Evolutionary conservation across 257 asterid genomes (phyloP).

Genomic region (Penstemon eatonii): DNA sequence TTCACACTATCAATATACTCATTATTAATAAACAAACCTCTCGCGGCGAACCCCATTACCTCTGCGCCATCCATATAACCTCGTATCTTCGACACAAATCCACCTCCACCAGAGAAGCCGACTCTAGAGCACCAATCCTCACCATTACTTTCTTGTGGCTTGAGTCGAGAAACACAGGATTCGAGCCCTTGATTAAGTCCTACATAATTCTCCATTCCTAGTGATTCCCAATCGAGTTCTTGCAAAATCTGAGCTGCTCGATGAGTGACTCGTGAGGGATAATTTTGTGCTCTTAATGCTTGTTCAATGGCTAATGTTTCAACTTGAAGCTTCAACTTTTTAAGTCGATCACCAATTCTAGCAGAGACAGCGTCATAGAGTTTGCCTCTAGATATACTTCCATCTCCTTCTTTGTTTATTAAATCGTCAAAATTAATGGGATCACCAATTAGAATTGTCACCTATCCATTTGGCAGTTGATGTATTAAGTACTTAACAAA

Average conservation of each 20-base stretch:
- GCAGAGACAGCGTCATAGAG: slow-evolving; percentile 71
- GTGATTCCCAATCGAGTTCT: slow-evolving; percentile 67
- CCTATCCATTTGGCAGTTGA: slow-evolving; percentile 45
- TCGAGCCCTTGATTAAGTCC: slow-evolving; percentile 25
- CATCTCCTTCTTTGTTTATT: slow-evolving; percentile 38
- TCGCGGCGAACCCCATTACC: slow-evolving; percentile 62
- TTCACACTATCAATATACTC: slow-evolving; percentile 30
- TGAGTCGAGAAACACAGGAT: slow-evolving; percentile 22
- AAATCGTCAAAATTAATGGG: slow-evolving; percentile 79
- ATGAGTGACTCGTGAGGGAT: slow-evolving; percentile 33
- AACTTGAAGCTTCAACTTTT: slow-evolving; percentile 64
- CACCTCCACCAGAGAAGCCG: slow-evolving; percentile 42
- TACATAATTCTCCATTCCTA: slow-evolving; percentile 48
- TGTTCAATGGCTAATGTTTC: slow-evolving; percentile 55
- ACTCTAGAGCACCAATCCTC: slow-evolving; percentile 32
- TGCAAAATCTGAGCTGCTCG: slow-evolving; percentile 55
- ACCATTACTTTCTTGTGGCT: slow-evolving; percentile 28
- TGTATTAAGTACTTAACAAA: background rate
- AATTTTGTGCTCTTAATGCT: slow-evolving; percentile 37
- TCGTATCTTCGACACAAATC: slow-evolving; percentile 55
- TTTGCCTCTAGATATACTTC: slow-evolving; percentile 52
- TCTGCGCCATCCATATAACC: slow-evolving; percentile 57
- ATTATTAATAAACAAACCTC: slow-evolving; percentile 48
- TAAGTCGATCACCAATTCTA: slow-evolving; percentile 63
- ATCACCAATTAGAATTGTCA: slow-evolving; percentile 87